Evolutionary conservation across 2,329 filamentous ascomycete genomes (phyloP), one percentile per base, ranked within the genome.

Genomic region (Paraphoma sp.): DNA sequence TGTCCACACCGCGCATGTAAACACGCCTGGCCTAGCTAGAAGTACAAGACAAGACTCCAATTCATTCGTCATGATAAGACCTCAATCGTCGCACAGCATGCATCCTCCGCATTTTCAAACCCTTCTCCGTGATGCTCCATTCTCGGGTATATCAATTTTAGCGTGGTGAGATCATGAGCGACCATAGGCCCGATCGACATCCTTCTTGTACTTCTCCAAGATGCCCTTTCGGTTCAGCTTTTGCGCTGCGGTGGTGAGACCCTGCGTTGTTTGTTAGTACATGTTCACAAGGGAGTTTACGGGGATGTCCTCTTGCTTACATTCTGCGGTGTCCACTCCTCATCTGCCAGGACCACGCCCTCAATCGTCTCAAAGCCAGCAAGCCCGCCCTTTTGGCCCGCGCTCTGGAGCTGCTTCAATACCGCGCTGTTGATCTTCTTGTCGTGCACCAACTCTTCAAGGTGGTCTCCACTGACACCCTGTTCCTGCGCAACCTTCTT

Each of bases 271-370:
- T 7, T 53, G 55, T 73, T 66, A 74, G 68, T 23, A 16, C 16
- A 42, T 42, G 11, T 42, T 42, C 16, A 9, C 16, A 9, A 11
- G 10, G 5, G 12, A 14, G 12, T 42, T 9, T 38, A n/a, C 10
- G n/a, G 6, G 16, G 40, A 16, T 16, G n/a, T 2, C 3, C 3
- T 9, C 56, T 17, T 16, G 85, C 90, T 88, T 81, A 94, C 91
- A 73, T 88, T 95, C 56, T 87, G 84, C 51, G 92, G 90, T 53
- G 89, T 94, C 92, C 92, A 96, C 77, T 96, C 92, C 72, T 94
- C 92, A 63, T 94, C 90, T 0, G 89, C 87, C 54, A 96, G 76
- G 28, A 94, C 90, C 17, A 94, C 88, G 48, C 89, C 91, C 30
- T 87, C 84, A 41, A 96, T 83, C 60, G 89, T 87, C 81, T 96